A percentile compares a stretch with the other conserved stretches of the same genome.
Evolutionary conservation across 345 rosid species (phyloP).

Genomic region (Isatis tinctoria): DNA sequence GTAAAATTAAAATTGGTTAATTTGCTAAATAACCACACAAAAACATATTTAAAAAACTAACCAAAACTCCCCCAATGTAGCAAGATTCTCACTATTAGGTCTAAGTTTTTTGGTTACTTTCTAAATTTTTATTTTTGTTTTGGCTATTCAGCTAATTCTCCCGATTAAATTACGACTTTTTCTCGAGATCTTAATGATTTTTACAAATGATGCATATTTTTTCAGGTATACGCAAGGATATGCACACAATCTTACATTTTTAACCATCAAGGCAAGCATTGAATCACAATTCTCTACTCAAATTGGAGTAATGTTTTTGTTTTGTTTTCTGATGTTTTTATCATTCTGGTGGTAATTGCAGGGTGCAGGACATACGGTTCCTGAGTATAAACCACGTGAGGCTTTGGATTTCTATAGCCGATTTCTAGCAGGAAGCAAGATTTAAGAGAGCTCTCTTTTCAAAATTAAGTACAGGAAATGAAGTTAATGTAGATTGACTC

Average conservation of each 20-base stretch:
- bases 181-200: neutral
- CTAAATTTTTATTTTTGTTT: too few species aligned
- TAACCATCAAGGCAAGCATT: constrained; percentile 65
- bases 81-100: too few species aligned
- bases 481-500: neutral
- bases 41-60: too few species aligned
- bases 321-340: neutral
- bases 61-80: too few species aligned
- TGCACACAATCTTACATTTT: constrained; percentile 72
- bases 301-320: neutral
- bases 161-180: too few species aligned
- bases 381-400: constrained; percentile 85
- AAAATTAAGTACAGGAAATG: neutral
- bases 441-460: constrained; percentile 22
- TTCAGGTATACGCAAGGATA: constrained; percentile 75
- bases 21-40: too few species aligned
- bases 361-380: constrained; percentile 95
- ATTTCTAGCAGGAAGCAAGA: constrained; percentile 54
- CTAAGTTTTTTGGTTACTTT: too few species aligned
- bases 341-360: constrained; percentile 29
- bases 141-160: too few species aligned
- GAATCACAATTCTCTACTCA: neutral
- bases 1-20: too few species aligned
- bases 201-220: neutral
- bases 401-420: constrained; percentile 71